A percentile compares a stretch with the other conserved stretches of the same genome.
Conservation (phyloP, 1,284 basidiomycete genomes). For the Sporisorium exsertum region DNA sequence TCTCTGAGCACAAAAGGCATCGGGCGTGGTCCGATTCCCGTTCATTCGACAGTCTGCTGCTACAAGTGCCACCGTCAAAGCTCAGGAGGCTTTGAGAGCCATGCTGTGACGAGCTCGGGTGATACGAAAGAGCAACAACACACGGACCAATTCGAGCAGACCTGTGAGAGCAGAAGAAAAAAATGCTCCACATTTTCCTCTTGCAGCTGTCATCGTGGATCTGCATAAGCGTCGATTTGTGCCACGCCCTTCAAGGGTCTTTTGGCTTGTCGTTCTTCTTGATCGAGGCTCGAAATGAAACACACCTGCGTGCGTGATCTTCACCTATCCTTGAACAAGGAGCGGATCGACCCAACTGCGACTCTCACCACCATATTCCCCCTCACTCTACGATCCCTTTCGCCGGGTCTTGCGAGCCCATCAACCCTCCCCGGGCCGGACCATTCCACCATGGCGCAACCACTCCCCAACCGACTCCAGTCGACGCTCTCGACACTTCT, state of each 20-base stretch:
- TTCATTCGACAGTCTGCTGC: background rate
- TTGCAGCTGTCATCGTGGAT: background rate
- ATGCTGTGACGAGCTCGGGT: background rate
- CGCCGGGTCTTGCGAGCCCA: background rate
- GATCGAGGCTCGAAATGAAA: background rate
- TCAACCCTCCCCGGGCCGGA: background rate
- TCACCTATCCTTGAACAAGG: no score
- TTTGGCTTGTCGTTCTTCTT: background rate
- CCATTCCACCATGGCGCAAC: slow-evolving; percentile 25
- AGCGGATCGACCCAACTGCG: no score
- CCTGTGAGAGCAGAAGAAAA: background rate
- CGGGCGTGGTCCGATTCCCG: background rate
- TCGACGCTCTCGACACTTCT: slow-evolving; percentile 48
- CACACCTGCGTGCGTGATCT: no score
- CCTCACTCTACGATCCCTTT: background rate
- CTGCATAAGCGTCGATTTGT: background rate
- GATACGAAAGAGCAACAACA: background rate
- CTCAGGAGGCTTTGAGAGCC: no score
- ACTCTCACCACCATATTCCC: background rate
- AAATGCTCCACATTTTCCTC: background rate
- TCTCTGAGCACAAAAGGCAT: no score
- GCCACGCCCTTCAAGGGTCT: background rate
- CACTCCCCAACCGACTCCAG: slow-evolving; percentile 39
- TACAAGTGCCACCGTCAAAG: no score
- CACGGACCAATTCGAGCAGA: background rate